A percentile compares a stretch with the other conserved stretches of the same genome.
Evolutionary conservation across 2,329 filamentous ascomycete genomes (phyloP).

Genomic region (Ilyonectria destructans): DNA sequence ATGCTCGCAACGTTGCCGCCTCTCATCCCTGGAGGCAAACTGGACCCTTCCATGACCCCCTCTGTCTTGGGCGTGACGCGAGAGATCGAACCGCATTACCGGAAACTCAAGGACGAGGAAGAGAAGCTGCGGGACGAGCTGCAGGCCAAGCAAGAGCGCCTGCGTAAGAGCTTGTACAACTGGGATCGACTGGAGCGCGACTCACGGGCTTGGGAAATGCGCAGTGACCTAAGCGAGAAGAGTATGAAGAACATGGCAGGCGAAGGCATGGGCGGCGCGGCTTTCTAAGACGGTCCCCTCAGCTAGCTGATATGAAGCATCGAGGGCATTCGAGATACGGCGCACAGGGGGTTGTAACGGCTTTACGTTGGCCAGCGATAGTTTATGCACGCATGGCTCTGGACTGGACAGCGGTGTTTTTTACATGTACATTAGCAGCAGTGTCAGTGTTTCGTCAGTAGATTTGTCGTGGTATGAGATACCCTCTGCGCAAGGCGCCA

Average conservation of each 20-base stretch:
- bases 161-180: constrained; percentile 67
- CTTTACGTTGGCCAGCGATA: constrained; percentile 25
- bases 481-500: constrained; percentile 19
- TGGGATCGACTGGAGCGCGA: constrained; percentile 73
- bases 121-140: constrained; percentile 71
- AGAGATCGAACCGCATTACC: constrained; percentile 70
- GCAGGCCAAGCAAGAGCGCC: constrained; percentile 67
- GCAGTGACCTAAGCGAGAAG: constrained; percentile 71
- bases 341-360: constrained; percentile 27
- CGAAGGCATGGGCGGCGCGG: constrained; percentile 69
- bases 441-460: constrained; percentile 19
- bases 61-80: constrained; percentile 65
- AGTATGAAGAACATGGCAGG: constrained; percentile 72
- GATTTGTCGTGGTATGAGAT: constrained; percentile 17
- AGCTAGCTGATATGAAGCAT: constrained; percentile 1
- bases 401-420: constrained; percentile 24
- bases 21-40: constrained; percentile 69
- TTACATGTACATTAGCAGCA: constrained; percentile 23
- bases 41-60: constrained; percentile 64
- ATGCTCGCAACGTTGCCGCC: constrained; percentile 67
- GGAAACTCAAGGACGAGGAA: constrained; percentile 71
- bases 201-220: constrained; percentile 68
- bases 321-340: constrained; percentile 19
- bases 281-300: constrained; percentile 60
- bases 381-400: constrained; percentile 12